These are phyloP conservation scores for Syzygium grande DNA, from an alignment of 345 rosid genomes.

Conservation along the genomic window DNA sequence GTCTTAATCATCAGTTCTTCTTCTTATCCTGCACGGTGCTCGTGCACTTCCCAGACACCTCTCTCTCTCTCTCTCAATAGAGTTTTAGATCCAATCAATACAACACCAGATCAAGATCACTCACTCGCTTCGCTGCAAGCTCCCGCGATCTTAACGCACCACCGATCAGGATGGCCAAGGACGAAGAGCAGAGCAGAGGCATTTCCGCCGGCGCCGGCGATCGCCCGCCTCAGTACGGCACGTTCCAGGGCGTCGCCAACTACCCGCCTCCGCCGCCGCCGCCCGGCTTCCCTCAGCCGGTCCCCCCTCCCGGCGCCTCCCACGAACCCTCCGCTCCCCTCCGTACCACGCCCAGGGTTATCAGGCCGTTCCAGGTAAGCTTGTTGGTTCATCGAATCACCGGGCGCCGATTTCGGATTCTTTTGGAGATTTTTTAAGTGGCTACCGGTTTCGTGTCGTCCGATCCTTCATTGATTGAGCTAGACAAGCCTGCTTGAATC, in stretches of 20 bases:
- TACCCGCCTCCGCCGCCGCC: slow-evolving; percentile 66
- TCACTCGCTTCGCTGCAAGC: not conserved
- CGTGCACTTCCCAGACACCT: not conserved
- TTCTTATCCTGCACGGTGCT: not conserved
- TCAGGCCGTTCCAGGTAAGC: slow-evolving; percentile 64
- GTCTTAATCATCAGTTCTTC: not conserved
- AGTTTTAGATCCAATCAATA: not conserved
- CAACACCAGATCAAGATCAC: not conserved
- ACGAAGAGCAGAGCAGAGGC: not conserved
- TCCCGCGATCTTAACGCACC: not conserved
- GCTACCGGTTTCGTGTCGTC: not conserved
- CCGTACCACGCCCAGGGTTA: slow-evolving; percentile 52
- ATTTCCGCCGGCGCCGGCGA: not conserved
- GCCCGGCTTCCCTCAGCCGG: slow-evolving; percentile 84
- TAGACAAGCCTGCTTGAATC: not conserved
- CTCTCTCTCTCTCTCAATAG: not conserved
- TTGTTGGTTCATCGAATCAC: not conserved
- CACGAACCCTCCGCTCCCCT: slow-evolving; percentile 33
- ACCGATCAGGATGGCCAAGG: not conserved
- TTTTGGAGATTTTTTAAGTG: not conserved
- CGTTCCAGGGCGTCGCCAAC: slow-evolving; percentile 95
- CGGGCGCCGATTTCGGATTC: not conserved
- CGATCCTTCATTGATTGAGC: not conserved
- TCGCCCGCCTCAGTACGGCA: slow-evolving; percentile 52
- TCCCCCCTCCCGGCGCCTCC: slow-evolving; percentile 60